A percentile compares a stretch with the other conserved stretches of the same genome.
phyloP scores from a whole-genome alignment of 352 stramenopile species.

The Phytophthora aleatoria region DNA sequence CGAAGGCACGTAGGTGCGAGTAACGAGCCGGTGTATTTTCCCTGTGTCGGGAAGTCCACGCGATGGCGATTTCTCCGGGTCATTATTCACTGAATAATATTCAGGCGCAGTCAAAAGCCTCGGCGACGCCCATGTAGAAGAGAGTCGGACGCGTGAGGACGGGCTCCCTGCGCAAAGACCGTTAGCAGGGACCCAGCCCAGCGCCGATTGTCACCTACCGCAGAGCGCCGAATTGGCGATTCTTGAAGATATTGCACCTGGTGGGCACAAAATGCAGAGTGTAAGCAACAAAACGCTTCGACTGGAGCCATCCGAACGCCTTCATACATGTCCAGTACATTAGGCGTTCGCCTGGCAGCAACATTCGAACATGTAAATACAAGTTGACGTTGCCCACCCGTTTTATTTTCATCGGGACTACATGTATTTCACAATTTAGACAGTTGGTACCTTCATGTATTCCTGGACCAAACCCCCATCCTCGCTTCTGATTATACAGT shows the following conservation, averaged over 20 bases:
- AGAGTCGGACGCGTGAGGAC: conserved; percentile 28
- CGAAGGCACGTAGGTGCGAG: conserved; percentile 34
- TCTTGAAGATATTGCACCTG: neutral
- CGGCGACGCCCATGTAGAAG: conserved; percentile 13
- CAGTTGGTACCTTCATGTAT: neutral
- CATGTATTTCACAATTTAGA: neutral
- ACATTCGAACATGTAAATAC: neutral
- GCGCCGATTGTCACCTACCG: conserved; percentile 8
- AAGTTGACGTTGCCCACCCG: neutral
- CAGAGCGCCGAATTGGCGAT: conserved; percentile 6
- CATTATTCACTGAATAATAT: neutral
- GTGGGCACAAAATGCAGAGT: neutral
- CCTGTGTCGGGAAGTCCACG: conserved; percentile 24
- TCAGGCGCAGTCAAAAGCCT: conserved; percentile 1
- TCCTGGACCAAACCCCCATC: conserved; percentile 1
- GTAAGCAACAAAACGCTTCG: neutral
- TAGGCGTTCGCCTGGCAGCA: neutral
- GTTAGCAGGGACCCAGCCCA: conserved; percentile 9
- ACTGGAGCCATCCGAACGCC: neutral
- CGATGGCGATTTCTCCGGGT: conserved; percentile 10
- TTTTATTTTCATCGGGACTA: neutral
- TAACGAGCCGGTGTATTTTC: conserved; percentile 39
- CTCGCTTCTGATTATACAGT: conserved; percentile 12
- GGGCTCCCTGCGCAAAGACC: conserved; percentile 16
- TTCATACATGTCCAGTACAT: neutral